Evolutionary conservation across 2,329 filamentous ascomycete species (phyloP), one percentile per base, ranked within the genome.

Genomic region (Paraphoma chrysanthemicola): DNA sequence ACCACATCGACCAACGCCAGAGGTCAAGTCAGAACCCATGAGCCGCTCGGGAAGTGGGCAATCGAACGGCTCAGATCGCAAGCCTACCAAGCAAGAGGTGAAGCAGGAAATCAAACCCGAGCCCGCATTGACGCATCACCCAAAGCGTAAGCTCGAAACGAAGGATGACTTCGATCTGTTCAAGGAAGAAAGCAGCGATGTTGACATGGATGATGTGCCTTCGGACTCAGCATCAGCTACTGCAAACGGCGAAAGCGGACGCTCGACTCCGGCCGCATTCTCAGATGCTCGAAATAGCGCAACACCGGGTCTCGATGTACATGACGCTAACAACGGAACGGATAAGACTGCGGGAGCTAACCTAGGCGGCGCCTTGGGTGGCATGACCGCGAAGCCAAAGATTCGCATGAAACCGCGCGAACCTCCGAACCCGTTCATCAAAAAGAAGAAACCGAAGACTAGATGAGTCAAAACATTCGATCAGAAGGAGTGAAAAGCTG

Each of bases 111-210:
- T 63, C 38, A 66, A 69, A 48, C 48, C 57, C 11, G 69, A 73
- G 51, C 50, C 52, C 86, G 74, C 94, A 93, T n/a, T 91, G 87
- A 77, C 95, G 89, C 67, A 87, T 82, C 93, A 85, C 0, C 92
- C 91, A 1, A 90, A 89, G 1, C 89, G 88, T 45, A 96, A 84
- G 79, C 95, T 94, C 64, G 62, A 65, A n/a, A 55, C 62, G 23
- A 64, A 89, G 90, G 44, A 96, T 80, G 63, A 95, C 87, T 58
- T 95, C 89, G 54, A 53, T 29, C 16, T 53, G 6, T 53, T 53
- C 29, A 48, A 91, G 90, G 55, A 68, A 33, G 63, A 68, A 16
- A 63, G 66, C 18, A 69, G 69, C 55, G 70, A 76, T 39, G 62
- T 71, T 11, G 70, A 74, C 7, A 74, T 72, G 68, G 63, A 66